phyloP scores from a whole-genome alignment of 2,329 filamentous ascomycete genomes.

The Scedosporium apiospermum region DNA sequence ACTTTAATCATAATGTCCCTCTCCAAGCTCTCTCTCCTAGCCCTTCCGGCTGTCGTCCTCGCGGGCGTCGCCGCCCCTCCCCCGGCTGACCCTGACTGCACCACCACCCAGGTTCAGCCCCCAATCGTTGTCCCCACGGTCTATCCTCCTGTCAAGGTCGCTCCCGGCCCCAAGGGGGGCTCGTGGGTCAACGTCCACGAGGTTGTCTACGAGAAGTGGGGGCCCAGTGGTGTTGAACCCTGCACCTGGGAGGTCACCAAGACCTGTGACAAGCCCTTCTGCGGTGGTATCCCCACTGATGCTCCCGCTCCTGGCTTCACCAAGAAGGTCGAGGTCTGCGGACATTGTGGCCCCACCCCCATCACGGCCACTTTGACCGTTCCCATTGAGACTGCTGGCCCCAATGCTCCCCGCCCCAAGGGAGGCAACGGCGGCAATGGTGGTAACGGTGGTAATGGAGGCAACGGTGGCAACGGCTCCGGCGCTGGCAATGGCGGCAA shows the following conservation, averaged over 20 bases:
- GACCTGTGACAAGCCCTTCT: slow-evolving; percentile 6
- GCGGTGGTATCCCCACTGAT: slow-evolving; percentile 4
- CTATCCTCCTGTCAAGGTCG: neutral
- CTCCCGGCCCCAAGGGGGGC: neutral
- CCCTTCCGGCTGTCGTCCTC: neutral
- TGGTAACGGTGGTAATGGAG: neutral
- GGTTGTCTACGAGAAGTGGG: slow-evolving; percentile 8
- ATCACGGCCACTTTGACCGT: neutral
- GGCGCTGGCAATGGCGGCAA: neutral
- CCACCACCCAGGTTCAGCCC: neutral
- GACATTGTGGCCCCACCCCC: neutral
- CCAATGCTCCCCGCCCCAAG: neutral
- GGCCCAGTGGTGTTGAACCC: slow-evolving; percentile 8
- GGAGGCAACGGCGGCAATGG: neutral
- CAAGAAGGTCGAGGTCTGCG: slow-evolving; percentile 4
- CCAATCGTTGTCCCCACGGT: neutral
- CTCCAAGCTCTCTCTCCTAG: slow-evolving; percentile 13
- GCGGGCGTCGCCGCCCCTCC: neutral
- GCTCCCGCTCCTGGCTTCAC: slow-evolving; percentile 10
- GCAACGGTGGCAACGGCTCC: neutral
- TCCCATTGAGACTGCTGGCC: neutral
- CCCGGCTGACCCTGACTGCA: neutral
- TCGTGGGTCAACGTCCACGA: slow-evolving; percentile 7
- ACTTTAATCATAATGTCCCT: neutral
- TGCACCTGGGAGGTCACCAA: slow-evolving; percentile 10